These are phyloP conservation scores for Fraxinus angustifolia DNA, from an alignment of 305 asterid genomes.

Conservation along the genomic window DNA sequence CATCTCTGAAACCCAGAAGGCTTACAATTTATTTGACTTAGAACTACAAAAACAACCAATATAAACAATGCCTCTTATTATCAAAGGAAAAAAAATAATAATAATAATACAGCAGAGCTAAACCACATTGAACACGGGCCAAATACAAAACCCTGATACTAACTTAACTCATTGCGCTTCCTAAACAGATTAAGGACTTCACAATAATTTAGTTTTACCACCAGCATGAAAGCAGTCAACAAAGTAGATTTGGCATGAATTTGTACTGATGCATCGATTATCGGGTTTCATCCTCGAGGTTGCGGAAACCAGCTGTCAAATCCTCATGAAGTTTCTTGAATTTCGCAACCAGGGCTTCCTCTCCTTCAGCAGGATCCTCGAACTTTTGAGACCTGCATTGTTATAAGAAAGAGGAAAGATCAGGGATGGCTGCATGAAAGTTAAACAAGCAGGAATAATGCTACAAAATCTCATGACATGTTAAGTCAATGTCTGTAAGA, in stretches of 20 bases:
- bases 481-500: slow-evolving; percentile 14
- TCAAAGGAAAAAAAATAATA: neutral
- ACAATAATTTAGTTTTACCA: slow-evolving; percentile 13
- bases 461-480: neutral
- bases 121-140: slow-evolving; percentile 31
- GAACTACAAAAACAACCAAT: neutral
- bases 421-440: neutral
- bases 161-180: slow-evolving; percentile 21
- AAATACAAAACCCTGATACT: slow-evolving; percentile 30
- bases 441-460: neutral
- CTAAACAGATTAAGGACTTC: slow-evolving; percentile 14
- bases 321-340: slow-evolving; percentile 86
- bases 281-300: slow-evolving; percentile 90
- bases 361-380: slow-evolving; percentile 99
- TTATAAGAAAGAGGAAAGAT: neutral
- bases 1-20: neutral
- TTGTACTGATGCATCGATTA: slow-evolving; percentile 24
- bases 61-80: neutral
- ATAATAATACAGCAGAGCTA: slow-evolving; percentile 20
- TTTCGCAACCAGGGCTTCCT: slow-evolving; percentile 60
- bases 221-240: slow-evolving; percentile 15
- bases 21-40: neutral
- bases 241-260: slow-evolving; percentile 4
- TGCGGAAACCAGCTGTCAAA: slow-evolving; percentile 90
- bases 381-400: slow-evolving; percentile 84